Conservation (phyloP, 2,329 filamentous ascomycete species). For the Meredithiella fracta region DNA sequence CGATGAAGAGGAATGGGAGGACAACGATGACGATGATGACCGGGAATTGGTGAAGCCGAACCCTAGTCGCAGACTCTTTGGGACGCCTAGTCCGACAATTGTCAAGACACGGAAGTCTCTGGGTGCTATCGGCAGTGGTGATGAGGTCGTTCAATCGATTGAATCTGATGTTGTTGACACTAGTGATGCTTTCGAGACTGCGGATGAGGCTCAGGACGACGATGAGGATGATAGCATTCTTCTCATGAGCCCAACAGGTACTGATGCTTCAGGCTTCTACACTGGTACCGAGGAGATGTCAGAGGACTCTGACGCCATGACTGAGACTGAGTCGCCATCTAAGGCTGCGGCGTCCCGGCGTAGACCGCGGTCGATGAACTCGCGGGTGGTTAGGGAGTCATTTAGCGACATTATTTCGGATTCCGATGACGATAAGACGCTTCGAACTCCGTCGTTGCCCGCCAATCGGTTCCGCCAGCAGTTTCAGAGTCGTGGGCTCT, state of each 20-base stretch:
- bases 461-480: constrained; percentile 54
- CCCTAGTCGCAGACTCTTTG: constrained; percentile 10
- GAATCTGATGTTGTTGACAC: constrained; percentile 47
- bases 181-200: constrained; percentile 48
- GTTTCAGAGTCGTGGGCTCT: constrained; percentile 50
- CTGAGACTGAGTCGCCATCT: constrained; percentile 60
- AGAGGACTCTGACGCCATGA: constrained; percentile 56
- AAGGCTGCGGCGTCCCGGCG: constrained; percentile 26
- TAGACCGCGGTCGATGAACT: constrained; percentile 27
- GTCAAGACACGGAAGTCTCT: neutral
- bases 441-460: constrained; percentile 44
- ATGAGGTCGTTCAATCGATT: neutral
- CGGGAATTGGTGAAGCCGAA: constrained; percentile 3
- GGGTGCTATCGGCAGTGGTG: neutral
- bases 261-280: constrained; percentile 89
- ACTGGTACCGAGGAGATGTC: constrained; percentile 65
- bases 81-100: constrained; percentile 11
- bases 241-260: constrained; percentile 26
- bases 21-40: constrained; percentile 4
- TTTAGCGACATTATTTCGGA: constrained; percentile 80
- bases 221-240: neutral
- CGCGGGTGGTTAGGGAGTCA: constrained; percentile 43
- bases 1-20: constrained; percentile 76
- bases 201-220: constrained; percentile 45
- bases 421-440: constrained; percentile 30